phyloP scores from a whole-genome alignment of 345 rosid species.

The Hibiscus syriacus region DNA sequence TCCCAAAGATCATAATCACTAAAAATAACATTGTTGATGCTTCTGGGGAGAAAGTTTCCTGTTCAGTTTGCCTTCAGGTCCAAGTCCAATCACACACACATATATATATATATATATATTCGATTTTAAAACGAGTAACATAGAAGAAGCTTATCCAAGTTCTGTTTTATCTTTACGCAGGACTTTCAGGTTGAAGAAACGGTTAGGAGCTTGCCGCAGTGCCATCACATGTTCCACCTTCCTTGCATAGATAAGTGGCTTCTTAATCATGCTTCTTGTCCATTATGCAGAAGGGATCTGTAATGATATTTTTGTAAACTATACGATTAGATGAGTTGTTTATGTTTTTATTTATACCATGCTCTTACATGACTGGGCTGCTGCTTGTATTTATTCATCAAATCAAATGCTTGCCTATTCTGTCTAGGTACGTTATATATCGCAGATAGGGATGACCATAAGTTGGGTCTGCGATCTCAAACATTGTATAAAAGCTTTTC shows the following conservation, averaged over 20 bases:
- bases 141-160: neutral
- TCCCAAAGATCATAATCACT: slow-evolving; percentile 76
- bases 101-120: neutral
- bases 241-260: slow-evolving; percentile 99
- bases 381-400: slow-evolving; percentile 12
- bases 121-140: neutral
- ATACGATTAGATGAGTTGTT: slow-evolving; percentile 12
- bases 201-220: slow-evolving; percentile 87
- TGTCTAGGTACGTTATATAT: neutral
- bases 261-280: slow-evolving; percentile 81
- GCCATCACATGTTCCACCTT: slow-evolving; percentile 95
- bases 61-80: slow-evolving; percentile 99
- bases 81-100: no score
- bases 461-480: no score
- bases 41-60: slow-evolving; percentile 70
- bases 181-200: slow-evolving; percentile 92
- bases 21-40: slow-evolving; percentile 52
- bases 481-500: slow-evolving; percentile 35
- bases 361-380: slow-evolving; percentile 2
- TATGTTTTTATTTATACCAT: slow-evolving; percentile 11
- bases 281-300: slow-evolving; percentile 88
- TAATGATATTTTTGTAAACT: slow-evolving; percentile 27
- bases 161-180: slow-evolving; percentile 32
- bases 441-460: no score
- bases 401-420: slow-evolving; percentile 4